Evolutionary conservation across 2,329 filamentous ascomycete species (phyloP), one percentile per base, ranked within the genome.

Genomic region (Penicillium polonicum): DNA sequence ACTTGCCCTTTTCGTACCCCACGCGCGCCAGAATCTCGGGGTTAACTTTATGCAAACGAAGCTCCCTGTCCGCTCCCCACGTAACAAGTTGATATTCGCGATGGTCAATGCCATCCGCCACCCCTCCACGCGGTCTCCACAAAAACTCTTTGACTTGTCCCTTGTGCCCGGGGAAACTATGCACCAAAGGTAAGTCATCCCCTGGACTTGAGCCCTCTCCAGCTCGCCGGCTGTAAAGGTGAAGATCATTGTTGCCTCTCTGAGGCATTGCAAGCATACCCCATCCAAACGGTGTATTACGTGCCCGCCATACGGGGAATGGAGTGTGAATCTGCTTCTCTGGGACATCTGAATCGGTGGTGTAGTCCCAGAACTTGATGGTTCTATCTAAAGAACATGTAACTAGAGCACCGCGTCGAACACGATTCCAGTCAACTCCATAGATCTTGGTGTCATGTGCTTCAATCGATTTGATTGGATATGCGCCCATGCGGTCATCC

Each of bases 361-460:
- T 81, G 66, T 92, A 91, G 72, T 96, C 89, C 92, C 92, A 97
- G 63, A 96, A 89, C 71, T 95, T 96, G 75, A 97, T 93, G 41
- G 88, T 95, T 71, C 88, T 91, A 71, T 97, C 92, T 48, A 97
- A 79, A 1, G 92, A 96, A 74, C 92, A 97, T 3, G 92, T 97
- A 6, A 91, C 86, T 50, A 97, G 80, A 36, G 86, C 87, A 10
- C 85, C 88, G 2, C 85, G 77, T 48, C 87, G 82, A 13, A 88
- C 88, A 51, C 93, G 85, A 70, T 95, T 95, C 93, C 93, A 97
- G 74, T 97, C 93, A 35, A 97, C 81, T 29, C 93, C 93, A 71
- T 97, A 97, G 59, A 97, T 96, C 75, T 96, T 97, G 38, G 92
- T 96, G 33, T 85, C 86, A 68, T 97, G 92, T 0, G 92, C 93